Conservation (phyloP, 495 filamentous ascomycete genomes). For the Lepidopterella palustris region DNA sequence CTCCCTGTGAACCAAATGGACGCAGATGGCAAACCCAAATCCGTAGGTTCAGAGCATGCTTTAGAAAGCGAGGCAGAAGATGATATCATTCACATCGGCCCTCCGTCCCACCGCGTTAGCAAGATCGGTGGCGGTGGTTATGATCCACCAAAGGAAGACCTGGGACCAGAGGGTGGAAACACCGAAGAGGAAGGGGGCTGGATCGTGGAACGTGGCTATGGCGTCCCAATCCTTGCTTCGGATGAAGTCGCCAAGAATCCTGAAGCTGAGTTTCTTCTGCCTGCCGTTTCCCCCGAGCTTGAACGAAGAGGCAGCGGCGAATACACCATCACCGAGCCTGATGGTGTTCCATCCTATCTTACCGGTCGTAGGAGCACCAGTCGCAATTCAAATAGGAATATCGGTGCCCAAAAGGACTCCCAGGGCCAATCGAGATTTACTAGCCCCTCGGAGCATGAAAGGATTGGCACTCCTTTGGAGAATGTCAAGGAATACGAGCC, state of each 20-base stretch:
- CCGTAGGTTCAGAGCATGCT: constrained; percentile 29
- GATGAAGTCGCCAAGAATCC: constrained; percentile 84
- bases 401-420: constrained; percentile 51
- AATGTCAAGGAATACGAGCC: constrained; percentile 94
- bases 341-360: constrained; percentile 31
- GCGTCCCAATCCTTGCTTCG: constrained; percentile 79
- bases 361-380: constrained; percentile 53
- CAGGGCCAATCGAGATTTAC: constrained; percentile 44
- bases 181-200: constrained; percentile 44
- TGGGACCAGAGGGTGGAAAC: constrained; percentile 43
- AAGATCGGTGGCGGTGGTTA: constrained; percentile 52
- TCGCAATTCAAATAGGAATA: constrained; percentile 65
- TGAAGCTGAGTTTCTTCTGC: constrained; percentile 55
- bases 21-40: constrained; percentile 25
- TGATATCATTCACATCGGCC: constrained; percentile 68
- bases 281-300: constrained; percentile 68
- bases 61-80: constrained; percentile 46
- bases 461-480: constrained; percentile 65
- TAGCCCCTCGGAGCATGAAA: constrained; percentile 49
- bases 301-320: constrained; percentile 50
- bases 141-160: constrained; percentile 40
- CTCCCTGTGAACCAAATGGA: constrained; percentile 41
- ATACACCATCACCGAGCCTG: constrained; percentile 43
- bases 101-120: constrained; percentile 55
- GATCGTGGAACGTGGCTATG: constrained; percentile 49